Conservation (phyloP, 768 basidiomycete genomes). For the Arthromyces matolae region DNA sequence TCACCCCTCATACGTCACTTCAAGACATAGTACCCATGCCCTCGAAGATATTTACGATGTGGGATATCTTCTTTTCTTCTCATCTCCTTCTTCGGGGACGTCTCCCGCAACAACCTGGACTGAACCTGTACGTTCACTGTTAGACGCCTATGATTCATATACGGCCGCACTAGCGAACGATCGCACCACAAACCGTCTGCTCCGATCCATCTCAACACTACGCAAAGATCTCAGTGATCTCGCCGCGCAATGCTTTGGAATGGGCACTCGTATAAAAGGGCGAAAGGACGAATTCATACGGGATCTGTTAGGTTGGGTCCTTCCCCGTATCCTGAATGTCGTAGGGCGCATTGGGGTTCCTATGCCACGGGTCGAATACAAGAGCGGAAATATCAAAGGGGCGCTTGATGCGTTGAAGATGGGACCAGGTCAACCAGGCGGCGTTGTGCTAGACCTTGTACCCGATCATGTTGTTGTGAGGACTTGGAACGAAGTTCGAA, state of each 20-base stretch:
- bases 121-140: slow-evolving; percentile 11
- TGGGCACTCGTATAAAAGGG: slow-evolving; percentile 7
- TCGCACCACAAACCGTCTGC: slow-evolving; percentile 16
- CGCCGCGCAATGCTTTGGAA: slow-evolving; percentile 12
- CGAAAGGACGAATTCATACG: slow-evolving; percentile 20
- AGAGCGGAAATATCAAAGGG: slow-evolving; percentile 28
- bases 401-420: slow-evolving; percentile 31
- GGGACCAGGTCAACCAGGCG: slow-evolving; percentile 17
- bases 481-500: slow-evolving; percentile 32
- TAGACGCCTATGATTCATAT: slow-evolving; percentile 17
- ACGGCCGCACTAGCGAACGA: slow-evolving; percentile 19
- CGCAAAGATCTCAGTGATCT: slow-evolving; percentile 9
- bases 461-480: slow-evolving; percentile 33
- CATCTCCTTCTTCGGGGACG: slow-evolving; percentile 14
- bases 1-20: slow-evolving; percentile 21
- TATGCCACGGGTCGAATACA: slow-evolving; percentile 36
- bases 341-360: slow-evolving; percentile 27
- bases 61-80: too few species aligned
- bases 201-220: slow-evolving; percentile 15
- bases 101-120: slow-evolving; percentile 13
- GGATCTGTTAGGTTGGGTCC: slow-evolving; percentile 30
- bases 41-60: slow-evolving; percentile 23
- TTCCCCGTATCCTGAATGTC: slow-evolving; percentile 29
- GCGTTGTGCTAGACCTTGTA: slow-evolving; percentile 24
- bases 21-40: slow-evolving; percentile 17